Conservation (phyloP, 495 filamentous ascomycete genomes). For the Evansstolkia leycettana region DNA sequence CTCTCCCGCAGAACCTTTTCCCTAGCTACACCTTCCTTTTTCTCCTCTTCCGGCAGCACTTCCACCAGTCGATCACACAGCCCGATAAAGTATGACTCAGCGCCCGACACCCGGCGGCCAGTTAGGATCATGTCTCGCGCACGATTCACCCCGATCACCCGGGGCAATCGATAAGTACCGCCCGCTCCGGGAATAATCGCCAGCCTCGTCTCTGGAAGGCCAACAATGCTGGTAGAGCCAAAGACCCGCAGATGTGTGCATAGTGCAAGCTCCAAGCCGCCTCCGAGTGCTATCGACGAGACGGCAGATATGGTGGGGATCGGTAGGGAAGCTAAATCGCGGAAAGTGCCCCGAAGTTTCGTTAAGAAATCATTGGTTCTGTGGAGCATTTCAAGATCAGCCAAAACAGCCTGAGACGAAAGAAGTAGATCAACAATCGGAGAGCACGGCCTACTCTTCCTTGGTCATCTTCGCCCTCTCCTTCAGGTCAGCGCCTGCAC, state of each 20-base stretch:
- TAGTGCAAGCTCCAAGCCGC: constrained; percentile 83
- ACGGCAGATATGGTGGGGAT: constrained; percentile 85
- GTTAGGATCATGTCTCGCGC: constrained; percentile 81
- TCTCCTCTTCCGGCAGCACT: constrained; percentile 46
- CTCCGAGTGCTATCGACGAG: constrained; percentile 70
- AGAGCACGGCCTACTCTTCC: constrained; percentile 42
- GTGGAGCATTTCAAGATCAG: constrained; percentile 2
- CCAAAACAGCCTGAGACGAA: background rate
- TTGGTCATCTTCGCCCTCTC: constrained; percentile 63
- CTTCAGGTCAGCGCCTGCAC: constrained; percentile 89
- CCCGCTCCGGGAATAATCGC: constrained; percentile 93
- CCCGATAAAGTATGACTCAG: constrained; percentile 75
- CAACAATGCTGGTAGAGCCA: constrained; percentile 57
- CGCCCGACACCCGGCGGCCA: constrained; percentile 61
- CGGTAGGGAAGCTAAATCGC: constrained; percentile 52
- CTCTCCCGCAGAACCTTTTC: constrained; percentile 58
- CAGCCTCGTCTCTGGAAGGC: constrained; percentile 78
- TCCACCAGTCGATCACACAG: constrained; percentile 75
- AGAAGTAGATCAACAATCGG: background rate
- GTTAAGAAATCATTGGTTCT: constrained; percentile 68
- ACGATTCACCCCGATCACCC: constrained; percentile 57
- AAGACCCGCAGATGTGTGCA: constrained; percentile 79
- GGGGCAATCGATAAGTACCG: constrained; percentile 75
- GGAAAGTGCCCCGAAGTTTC: constrained; percentile 60
- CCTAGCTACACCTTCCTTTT: constrained; percentile 39